Base-by-base conservation (phyloP, 2,329 filamentous ascomycete species). In the Fusarium neocosmosporiellum region DNA sequence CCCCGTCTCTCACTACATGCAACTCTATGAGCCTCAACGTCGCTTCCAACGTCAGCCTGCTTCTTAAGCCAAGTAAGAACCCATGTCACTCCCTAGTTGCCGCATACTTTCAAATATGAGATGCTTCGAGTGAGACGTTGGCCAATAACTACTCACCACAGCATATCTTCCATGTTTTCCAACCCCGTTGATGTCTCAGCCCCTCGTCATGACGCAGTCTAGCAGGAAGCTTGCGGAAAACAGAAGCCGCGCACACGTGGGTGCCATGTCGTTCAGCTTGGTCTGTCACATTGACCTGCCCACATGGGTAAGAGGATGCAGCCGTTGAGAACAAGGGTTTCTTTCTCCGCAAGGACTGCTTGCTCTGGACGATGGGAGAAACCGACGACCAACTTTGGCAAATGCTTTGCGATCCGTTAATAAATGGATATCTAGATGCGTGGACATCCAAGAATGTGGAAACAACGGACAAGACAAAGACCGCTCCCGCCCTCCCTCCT, bases 141-240 rank as follows among this genome's bases (percentile, higher is more conserved):
- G 11, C 46, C 46, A 53, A 53, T 53, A 31, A 31, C 18, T n/a
- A 53, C 27, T 31, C 18, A 29, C 10, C 5, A 27, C 24, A 20
- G n/a, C 24, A 41, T 16, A 34, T 63, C 27, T 34, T n/a, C n/a
- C 8, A 36, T 53, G 20, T 8, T 29, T 63, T 46, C 31, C 33
- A 59, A 41, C 27, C 60, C 58, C 41, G 43, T 62, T 66, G 22
- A 59, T 72, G 53, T 61, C 22, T 69, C 43, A 53, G 46, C 34
- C 37, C 53, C 36, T n/a, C 59, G 41, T 61, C 61, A 69, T 69
- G 53, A 59, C 58, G 59, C 39, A 69, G 20, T 9, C 27, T 29
- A 22, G 39, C 24, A 53, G n/a, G 16, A 36, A 36, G 39, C 27
- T 27, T 36, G 27, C 36, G 57, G n/a, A 66, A 18, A 16, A 37